phyloP scores from a whole-genome alignment of 2,329 filamentous ascomycete species.

The Verticillium zaregamsianum region DNA sequence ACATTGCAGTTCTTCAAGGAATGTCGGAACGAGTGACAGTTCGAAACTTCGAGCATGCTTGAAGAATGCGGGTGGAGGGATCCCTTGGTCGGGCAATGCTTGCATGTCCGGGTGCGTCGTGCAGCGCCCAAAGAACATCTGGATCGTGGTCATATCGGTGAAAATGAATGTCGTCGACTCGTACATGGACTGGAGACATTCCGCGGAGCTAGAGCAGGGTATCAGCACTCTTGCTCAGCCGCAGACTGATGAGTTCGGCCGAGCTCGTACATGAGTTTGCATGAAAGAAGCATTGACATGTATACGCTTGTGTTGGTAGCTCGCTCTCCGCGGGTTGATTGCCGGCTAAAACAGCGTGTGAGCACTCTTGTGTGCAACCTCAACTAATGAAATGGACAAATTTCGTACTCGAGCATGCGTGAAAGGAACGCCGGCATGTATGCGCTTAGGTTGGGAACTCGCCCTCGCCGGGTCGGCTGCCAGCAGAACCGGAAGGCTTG shows the following conservation, averaged over 20 bases:
- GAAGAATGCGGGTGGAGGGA: not conserved
- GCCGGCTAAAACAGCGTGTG: not conserved
- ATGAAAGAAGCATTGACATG: slow-evolving; percentile 5
- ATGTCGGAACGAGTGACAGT: not conserved
- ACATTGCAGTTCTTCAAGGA: slow-evolving; percentile 1
- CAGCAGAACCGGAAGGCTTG: not conserved
- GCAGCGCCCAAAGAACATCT: slow-evolving; percentile 2
- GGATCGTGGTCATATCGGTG: not conserved
- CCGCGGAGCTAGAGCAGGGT: not conserved
- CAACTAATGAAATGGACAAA: not conserved
- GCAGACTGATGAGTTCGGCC: not conserved
- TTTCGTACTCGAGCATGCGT: slow-evolving; percentile 4
- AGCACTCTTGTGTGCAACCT: not conserved
- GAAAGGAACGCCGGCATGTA: slow-evolving; percentile 1
- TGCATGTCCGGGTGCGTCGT: not conserved
- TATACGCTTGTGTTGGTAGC: not conserved
- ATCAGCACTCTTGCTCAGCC: not conserved
- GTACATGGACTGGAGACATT: slow-evolving; percentile 5
- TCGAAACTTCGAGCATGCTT: not conserved
- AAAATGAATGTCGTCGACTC: slow-evolving; percentile 6
- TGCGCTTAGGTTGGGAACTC: not conserved
- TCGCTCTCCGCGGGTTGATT: not conserved
- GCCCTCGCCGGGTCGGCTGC: not conserved
- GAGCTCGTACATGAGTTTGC: slow-evolving; percentile 4
- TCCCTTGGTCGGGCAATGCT: not conserved